phyloP scores from a whole-genome alignment of 768 basidiomycete genomes.

The Roridomyces roridus region DNA sequence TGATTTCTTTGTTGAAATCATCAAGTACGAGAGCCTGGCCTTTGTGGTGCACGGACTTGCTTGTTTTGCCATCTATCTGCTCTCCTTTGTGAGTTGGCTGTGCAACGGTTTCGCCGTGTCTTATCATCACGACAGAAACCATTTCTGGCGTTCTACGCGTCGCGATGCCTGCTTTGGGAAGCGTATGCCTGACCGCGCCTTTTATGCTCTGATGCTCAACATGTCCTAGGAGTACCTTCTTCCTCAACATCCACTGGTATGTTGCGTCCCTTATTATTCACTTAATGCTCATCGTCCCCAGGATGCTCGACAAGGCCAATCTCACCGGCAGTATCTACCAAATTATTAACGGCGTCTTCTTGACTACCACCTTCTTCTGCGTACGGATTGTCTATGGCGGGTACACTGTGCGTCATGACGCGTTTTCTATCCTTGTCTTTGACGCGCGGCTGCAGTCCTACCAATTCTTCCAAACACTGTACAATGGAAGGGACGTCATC shows the following conservation, averaged over 20 bases:
- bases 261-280: conserved; percentile 17
- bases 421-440: background rate
- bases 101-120: too few species aligned
- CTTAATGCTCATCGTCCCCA: conserved; percentile 29
- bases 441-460: conserved; percentile 53
- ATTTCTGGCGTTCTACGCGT: conserved; percentile 80
- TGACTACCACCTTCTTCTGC: conserved; percentile 72
- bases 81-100: conserved; percentile 66
- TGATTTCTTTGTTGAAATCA: conserved; percentile 75
- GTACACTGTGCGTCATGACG: conserved; percentile 39
- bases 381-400: conserved; percentile 78
- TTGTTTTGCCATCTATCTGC: conserved; percentile 68
- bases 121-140: conserved; percentile 56
- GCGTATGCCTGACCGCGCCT: conserved; percentile 44
- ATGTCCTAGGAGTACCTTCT: conserved; percentile 71
- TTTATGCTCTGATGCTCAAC: conserved; percentile 9
- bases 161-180: conserved; percentile 86
- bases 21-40: conserved; percentile 73
- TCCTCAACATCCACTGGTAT: conserved; percentile 89
- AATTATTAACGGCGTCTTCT: conserved; percentile 71
- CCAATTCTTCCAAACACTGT: conserved; percentile 68
- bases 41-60: conserved; percentile 78
- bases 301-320: conserved; percentile 81
- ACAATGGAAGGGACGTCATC: conserved; percentile 58
- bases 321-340: conserved; percentile 73